A percentile compares a stretch with the other conserved stretches of the same genome.
Conservation (phyloP, 441 rosid species). For the Eutrema salsugineum region DNA sequence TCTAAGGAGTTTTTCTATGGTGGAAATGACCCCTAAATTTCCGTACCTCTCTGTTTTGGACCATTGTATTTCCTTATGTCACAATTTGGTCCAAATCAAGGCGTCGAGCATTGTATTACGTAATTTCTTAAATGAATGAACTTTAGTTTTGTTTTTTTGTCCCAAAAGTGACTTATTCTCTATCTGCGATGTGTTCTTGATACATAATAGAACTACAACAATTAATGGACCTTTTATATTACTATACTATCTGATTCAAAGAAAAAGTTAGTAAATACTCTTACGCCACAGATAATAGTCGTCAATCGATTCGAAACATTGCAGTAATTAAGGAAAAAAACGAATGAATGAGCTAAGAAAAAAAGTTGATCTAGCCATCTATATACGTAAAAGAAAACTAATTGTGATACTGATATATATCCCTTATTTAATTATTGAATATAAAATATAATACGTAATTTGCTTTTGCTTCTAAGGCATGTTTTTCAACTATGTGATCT, state of each 20-base stretch:
- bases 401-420: background rate
- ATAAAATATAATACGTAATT: background rate
- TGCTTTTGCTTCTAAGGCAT: constrained; percentile 17
- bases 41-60: background rate
- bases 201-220: background rate
- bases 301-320: background rate
- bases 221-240: background rate
- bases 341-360: background rate
- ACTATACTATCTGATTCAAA: background rate
- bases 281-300: background rate
- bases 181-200: background rate
- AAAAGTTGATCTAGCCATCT: background rate
- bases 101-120: background rate
- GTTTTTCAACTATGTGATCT: constrained; percentile 6
- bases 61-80: background rate
- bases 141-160: background rate
- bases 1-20: background rate
- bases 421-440: background rate
- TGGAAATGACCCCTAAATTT: background rate
- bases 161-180: no score
- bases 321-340: background rate
- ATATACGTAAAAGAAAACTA: background rate
- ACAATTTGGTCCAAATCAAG: constrained; percentile 1
- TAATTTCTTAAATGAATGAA: background rate
- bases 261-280: background rate